Evolutionary conservation across 371 early-diverging fungal genomes (phyloP).

Genomic region (Haplosporangium sp.): DNA sequence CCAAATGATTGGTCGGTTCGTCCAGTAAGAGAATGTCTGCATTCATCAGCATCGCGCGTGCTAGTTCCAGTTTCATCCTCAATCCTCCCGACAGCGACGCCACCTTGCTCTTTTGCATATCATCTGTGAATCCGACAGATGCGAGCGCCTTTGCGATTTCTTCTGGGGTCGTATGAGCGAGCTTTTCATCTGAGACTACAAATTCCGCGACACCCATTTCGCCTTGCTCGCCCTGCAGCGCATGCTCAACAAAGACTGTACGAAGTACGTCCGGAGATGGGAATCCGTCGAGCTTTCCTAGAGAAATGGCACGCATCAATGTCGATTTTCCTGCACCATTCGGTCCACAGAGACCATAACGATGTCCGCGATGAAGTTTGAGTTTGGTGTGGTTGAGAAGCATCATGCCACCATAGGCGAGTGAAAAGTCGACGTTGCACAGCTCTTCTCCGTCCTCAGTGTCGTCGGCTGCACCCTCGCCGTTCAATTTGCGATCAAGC

Average conservation of each 20-base stretch:
- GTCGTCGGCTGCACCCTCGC: conserved; percentile 63
- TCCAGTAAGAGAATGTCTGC: conserved; percentile 90
- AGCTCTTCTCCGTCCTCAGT: conserved; percentile 80
- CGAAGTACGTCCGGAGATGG: conserved; percentile 76
- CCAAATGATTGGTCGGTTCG: conserved; percentile 95
- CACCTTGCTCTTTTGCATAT: conserved; percentile 71
- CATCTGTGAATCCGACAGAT: conserved; percentile 76
- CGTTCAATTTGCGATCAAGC: conserved; percentile 46
- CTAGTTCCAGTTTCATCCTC: conserved; percentile 91
- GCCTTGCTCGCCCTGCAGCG: conserved; percentile 79
- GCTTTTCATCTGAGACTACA: conserved; percentile 62
- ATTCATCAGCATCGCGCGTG: conserved; percentile 85
- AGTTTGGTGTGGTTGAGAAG: conserved; percentile 81
- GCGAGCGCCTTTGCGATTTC: conserved; percentile 67
- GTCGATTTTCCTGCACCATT: conserved; percentile 94
- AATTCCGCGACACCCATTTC: conserved; percentile 77
- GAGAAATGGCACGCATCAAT: conserved; percentile 84
- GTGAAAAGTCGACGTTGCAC: conserved; percentile 82
- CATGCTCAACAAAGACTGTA: conserved; percentile 82
- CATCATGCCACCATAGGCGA: conserved; percentile 89
- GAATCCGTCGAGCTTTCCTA: conserved; percentile 83
- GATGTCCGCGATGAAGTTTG: conserved; percentile 80
- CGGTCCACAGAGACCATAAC: conserved; percentile 86
- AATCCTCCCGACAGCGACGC: conserved; percentile 87
- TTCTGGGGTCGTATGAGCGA: conserved; percentile 62